These are phyloP conservation scores for Potentilla sterilis DNA, from an alignment of 306 rosid species.

Conservation along the genomic window DNA sequence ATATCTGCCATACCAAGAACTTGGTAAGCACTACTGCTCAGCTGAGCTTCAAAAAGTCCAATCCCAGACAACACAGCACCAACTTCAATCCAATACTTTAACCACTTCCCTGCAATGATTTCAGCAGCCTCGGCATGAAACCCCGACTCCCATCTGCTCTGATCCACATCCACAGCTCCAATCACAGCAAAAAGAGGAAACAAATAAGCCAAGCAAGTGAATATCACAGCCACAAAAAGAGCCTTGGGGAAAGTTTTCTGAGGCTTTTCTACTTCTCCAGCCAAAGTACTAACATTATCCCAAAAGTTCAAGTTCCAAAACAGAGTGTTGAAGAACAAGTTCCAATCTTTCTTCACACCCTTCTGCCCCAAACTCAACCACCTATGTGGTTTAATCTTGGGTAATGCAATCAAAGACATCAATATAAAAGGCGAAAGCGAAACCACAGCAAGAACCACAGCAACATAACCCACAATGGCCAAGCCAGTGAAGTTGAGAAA, in stretches of 20 bases:
- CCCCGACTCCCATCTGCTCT: slow-evolving; percentile 26
- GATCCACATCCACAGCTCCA: slow-evolving; percentile 27
- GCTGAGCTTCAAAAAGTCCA: slow-evolving; percentile 37
- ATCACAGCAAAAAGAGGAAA: slow-evolving; percentile 32
- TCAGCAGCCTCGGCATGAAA: slow-evolving; percentile 38
- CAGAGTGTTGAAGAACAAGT: slow-evolving; percentile 30
- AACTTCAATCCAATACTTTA: slow-evolving; percentile 31
- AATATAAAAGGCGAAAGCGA: slow-evolving; percentile 34
- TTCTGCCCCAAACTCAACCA: slow-evolving; percentile 27
- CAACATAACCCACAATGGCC: slow-evolving; percentile 33
- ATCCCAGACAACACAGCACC: slow-evolving; percentile 33
- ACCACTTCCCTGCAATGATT: slow-evolving; percentile 33
- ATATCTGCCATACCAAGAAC: slow-evolving; percentile 35
- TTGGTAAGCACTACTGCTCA: slow-evolving; percentile 31
- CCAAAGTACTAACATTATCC: slow-evolving; percentile 36
- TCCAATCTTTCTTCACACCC: slow-evolving; percentile 35
- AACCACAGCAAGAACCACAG: slow-evolving; percentile 22
- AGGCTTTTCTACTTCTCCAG: slow-evolving; percentile 35
- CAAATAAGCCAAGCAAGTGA: slow-evolving; percentile 35
- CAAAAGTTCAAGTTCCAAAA: slow-evolving; percentile 40
- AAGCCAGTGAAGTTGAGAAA: slow-evolving; percentile 39
- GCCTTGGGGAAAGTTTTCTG: slow-evolving; percentile 28
- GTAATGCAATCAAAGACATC: slow-evolving; percentile 33
- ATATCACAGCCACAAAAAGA: slow-evolving; percentile 24
- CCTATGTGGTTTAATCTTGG: slow-evolving; percentile 26